A percentile compares a stretch with the other conserved stretches of the same genome.
Conservation (phyloP, 345 rosid species). For the Tarenaya hassleriana region DNA sequence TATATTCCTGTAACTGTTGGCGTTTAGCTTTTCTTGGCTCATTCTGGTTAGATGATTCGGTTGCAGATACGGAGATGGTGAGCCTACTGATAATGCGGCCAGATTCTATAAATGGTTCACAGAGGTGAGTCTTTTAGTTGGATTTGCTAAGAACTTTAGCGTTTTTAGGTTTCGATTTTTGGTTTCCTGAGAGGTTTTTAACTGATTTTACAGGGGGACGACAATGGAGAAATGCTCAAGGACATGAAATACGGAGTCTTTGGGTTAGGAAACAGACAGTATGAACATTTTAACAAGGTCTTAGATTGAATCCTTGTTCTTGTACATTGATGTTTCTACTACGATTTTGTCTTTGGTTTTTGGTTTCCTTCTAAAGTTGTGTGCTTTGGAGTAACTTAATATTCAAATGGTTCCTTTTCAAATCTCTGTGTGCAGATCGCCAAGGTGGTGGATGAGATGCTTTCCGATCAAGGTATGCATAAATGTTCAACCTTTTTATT, state of each 20-base stretch:
- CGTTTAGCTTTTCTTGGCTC: background rate
- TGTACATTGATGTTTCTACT: background rate
- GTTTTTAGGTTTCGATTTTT: constrained; percentile 15
- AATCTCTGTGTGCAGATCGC: constrained; percentile 48
- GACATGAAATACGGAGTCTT: constrained; percentile 74
- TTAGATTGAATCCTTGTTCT: background rate
- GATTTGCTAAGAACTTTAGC: background rate
- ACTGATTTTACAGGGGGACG: constrained; percentile 50
- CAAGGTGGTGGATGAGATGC: constrained; percentile 63
- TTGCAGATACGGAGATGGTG: constrained; percentile 95
- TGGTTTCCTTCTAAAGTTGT: background rate
- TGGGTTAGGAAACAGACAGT: constrained; percentile 95
- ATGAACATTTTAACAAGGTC: constrained; percentile 96
- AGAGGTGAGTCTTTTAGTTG: constrained; percentile 48
- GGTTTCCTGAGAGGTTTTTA: constrained; percentile 17
- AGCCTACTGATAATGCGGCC: constrained; percentile 98
- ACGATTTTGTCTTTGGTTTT: background rate
- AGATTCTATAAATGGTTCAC: constrained; percentile 97
- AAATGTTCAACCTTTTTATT: constrained; percentile 4
- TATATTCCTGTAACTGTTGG: background rate
- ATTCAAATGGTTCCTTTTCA: no score
- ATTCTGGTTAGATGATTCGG: constrained; percentile 11
- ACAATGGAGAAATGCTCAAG: constrained; percentile 65
- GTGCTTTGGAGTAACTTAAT: no score
- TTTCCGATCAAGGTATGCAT: constrained; percentile 71